Evolutionary conservation across 2,329 filamentous ascomycete species (phyloP).

Genomic region (Fusarium scirpi): DNA sequence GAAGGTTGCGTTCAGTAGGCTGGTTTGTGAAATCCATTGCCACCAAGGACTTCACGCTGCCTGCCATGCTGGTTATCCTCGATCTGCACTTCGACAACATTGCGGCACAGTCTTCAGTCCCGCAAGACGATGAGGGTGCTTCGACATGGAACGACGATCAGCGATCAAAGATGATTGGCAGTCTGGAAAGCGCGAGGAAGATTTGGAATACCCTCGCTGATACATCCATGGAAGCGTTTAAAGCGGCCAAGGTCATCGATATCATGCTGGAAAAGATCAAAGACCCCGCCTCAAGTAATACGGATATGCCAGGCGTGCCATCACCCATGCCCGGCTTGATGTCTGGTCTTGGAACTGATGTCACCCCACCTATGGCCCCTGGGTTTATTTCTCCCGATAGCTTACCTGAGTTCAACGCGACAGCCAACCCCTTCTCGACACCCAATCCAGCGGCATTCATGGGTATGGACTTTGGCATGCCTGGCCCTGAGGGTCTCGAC

Average conservation of each 20-base stretch:
- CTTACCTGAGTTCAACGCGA: conserved; percentile 45
- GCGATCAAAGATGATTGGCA: conserved; percentile 79
- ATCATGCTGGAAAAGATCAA: conserved; percentile 86
- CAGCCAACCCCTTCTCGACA: conserved; percentile 50
- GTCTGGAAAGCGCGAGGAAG: conserved; percentile 76
- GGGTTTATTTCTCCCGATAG: conserved; percentile 44
- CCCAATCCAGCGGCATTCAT: conserved; percentile 57
- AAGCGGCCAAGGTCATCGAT: conserved; percentile 82
- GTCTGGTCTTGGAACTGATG: conserved; percentile 57
- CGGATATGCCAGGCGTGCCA: conserved; percentile 22
- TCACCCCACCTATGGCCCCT: conserved; percentile 45
- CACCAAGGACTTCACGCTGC: conserved; percentile 86
- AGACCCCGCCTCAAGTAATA: conserved; percentile 36
- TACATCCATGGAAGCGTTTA: conserved; percentile 88
- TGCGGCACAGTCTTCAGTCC: conserved; percentile 57
- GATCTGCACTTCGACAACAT: conserved; percentile 80
- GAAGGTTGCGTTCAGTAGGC: conserved; percentile 77
- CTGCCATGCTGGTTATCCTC: conserved; percentile 84
- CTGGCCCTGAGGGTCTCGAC: conserved; percentile 49
- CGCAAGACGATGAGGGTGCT: conserved; percentile 56
- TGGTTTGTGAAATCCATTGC: conserved; percentile 85
- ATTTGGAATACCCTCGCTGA: conserved; percentile 87
- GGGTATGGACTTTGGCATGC: conserved; percentile 58
- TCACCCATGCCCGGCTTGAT: conserved; percentile 43
- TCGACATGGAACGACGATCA: conserved; percentile 70